Base-by-base conservation (phyloP, 345 rosid genomes). In the Nephelium lappaceum region DNA sequence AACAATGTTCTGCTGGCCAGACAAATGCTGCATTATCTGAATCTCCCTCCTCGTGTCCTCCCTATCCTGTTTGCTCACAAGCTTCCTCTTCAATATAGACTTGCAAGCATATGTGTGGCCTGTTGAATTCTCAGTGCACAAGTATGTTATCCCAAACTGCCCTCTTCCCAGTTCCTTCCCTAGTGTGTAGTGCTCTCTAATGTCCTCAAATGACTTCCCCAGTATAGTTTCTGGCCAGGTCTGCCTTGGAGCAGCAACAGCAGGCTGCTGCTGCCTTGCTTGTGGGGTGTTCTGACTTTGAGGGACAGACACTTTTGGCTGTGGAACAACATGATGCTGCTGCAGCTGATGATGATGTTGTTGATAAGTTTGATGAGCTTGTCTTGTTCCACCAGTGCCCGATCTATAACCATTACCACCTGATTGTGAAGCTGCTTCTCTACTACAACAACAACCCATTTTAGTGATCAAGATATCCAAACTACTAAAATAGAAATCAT, bases 141-240 rank as follows among this genome's bases (percentile, higher is more conserved):
- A 53, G 74, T 92, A 94, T 8, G 95, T 92, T 39, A 92, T 88
- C 49, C 98, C 97, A 76, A 91, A 92, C 25, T 91, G 97, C 73
- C 98, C 98, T 72, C 97, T 89, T 67, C 98, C 98, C 77, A 94
- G 72, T 83, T 92, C 95, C 31, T 85, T 89, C 3, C 97, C 92
- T 0, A 94, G 79, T 1, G 84, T 84, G 66, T 88, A 94, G 79
- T 66, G 77, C 58, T 81, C 82, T 82, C 62, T 91, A 72, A 94
- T 79, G 73, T 94, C 95, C 41, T 91, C 97, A 77, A 89, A 89
- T 24, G 94, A 90, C 67, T 89, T 89, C 0, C 90, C 97, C n/a
- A 92, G 85, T 38, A 94, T 86, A 11, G 90, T 82, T 5, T 86
- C 89, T 36, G 86, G 80, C 71, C 64, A 1, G 12, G 12, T 79